Base-by-base conservation (phyloP, 225 moss, liverwort and hornwort genomes). In the Pleurozium schreberi region DNA sequence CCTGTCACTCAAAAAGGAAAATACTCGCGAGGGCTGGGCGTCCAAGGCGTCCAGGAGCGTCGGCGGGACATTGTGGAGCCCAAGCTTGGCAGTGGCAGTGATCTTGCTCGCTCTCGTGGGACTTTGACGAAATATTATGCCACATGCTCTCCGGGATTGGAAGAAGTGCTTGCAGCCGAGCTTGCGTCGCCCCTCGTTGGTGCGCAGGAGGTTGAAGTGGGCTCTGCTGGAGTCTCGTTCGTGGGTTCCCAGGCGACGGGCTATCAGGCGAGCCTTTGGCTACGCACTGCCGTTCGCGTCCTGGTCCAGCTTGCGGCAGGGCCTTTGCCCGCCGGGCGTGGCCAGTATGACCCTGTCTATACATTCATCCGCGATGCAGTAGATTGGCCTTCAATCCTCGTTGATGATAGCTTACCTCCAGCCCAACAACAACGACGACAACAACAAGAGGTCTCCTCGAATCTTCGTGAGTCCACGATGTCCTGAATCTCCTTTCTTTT, bases 81-180 rank as follows among this genome's bases (percentile, higher is more conserved):
- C 81, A 77, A 50, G 63, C 18, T 49, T 47, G 67, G 50, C 27
- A 65, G 50, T 66, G 65, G 26, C 36, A 70, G 31, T 18, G 78
- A 60, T 31, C 57, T 52, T 25, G 49, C 60, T 42, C 67, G 75
- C 34, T 61, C 78, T 33, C 53, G 42, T 67, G 93, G 86, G 88
- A 75, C 62, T 83, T 49, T 90, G 76, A 87, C 92, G 83, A 95
- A 90, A 50, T 98, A 95, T 75, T 98, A 86, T 66, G 98, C 95
- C 21, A 98, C 98, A 22, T 98, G 98, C 85, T 90, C 96, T 26
- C 98, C 98, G 40, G 98, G 98, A 60, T 87, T 98, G 91, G 98
- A 98, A 85, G 93, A 96, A 74, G 89, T 98, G 45, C 94, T 98
- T 10, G 95, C 94, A 8, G 97, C 96, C 33, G 98, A 98, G 93